A percentile compares a stretch with the other conserved stretches of the same genome.
Evolutionary conservation across 129 eudicot species (phyloP).

Genomic region (Oenanthe sinensis): DNA sequence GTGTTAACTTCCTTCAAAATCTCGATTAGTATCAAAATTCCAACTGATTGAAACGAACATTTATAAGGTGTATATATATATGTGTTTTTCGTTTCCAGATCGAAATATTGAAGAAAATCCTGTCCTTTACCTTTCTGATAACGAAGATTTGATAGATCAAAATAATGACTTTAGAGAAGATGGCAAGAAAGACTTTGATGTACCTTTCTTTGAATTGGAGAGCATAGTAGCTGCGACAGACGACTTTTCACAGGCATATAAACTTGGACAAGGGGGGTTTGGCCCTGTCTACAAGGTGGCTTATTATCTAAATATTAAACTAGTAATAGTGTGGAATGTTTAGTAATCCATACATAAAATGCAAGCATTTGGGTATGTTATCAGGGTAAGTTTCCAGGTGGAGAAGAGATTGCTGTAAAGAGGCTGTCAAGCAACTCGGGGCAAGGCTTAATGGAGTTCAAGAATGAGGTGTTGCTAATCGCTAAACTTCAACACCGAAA

Average conservation of each 20-base stretch:
- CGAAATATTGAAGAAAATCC: background rate
- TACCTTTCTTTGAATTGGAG: conserved; percentile 24
- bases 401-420: conserved; percentile 44
- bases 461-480: conserved; percentile 36
- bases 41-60: background rate
- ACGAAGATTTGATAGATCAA: conserved; percentile 6
- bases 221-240: conserved; percentile 25
- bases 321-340: background rate
- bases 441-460: conserved; percentile 45
- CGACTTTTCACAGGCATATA: conserved; percentile 23
- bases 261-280: conserved; percentile 39
- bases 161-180: conserved; percentile 1
- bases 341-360: background rate
- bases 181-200: conserved; percentile 15
- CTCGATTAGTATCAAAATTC: background rate
- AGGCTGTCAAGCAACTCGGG: conserved; percentile 35
- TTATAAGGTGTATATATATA: no score
- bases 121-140: background rate
- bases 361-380: background rate
- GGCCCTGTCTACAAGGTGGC: conserved; percentile 38
- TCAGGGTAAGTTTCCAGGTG: conserved; percentile 38
- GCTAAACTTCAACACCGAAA: conserved; percentile 54
- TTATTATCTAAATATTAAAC: conserved; percentile 1
- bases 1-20: background rate
- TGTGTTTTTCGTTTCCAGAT: background rate